Conservation (phyloP, 2,329 filamentous ascomycete species). For the Colletotrichum sublineola region DNA sequence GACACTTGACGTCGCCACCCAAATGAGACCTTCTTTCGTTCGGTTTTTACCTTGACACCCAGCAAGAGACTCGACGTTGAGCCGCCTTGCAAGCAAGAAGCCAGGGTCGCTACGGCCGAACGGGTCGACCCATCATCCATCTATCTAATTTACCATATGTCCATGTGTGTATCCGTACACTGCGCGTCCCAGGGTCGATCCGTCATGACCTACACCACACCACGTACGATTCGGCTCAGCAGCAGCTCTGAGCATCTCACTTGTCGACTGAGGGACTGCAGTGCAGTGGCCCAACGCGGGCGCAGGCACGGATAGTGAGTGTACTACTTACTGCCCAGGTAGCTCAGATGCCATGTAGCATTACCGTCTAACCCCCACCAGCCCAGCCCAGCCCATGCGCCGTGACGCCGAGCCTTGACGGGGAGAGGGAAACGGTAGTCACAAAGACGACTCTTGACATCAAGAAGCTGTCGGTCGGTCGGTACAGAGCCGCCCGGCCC, state of each 20-base stretch:
- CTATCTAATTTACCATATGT: neutral
- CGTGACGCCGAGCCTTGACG: neutral
- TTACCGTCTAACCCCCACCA: neutral
- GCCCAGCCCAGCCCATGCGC: neutral
- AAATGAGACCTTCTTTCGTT: neutral
- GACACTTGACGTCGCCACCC: constrained; percentile 9
- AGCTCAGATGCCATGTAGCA: neutral
- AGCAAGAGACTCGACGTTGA: constrained; percentile 2
- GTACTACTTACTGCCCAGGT: neutral
- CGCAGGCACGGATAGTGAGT: neutral
- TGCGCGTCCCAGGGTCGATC: neutral
- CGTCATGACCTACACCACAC: neutral
- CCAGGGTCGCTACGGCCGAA: neutral
- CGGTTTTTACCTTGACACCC: constrained; percentile 5
- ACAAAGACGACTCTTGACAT: neutral
- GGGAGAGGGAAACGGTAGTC: neutral
- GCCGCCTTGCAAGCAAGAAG: neutral
- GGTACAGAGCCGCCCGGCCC: neutral
- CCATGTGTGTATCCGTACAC: neutral
- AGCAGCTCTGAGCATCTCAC: neutral
- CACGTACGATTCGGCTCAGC: neutral
- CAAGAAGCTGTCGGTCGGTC: neutral
- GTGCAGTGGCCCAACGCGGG: neutral
- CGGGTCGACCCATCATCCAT: neutral
- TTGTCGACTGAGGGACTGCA: neutral